These are phyloP conservation scores for Aschersonia sp. DNA, from an alignment of 2,329 filamentous ascomycete species.

Conservation along the genomic window DNA sequence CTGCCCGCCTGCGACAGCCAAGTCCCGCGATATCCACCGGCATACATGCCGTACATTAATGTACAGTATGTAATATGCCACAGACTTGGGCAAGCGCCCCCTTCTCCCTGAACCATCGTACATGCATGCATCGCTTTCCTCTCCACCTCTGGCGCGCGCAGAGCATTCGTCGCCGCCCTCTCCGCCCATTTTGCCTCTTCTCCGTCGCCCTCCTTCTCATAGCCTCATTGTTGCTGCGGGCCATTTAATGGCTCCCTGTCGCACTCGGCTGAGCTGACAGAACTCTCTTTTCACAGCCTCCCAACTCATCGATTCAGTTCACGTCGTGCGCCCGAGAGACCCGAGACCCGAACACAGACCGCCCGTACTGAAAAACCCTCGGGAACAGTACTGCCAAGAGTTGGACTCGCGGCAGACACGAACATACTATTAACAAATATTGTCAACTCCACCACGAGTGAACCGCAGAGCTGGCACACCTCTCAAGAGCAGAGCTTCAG, in stretches of 20 bases:
- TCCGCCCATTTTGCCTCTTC: neutral
- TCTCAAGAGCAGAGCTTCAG: constrained; percentile 5
- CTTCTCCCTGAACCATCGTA: neutral
- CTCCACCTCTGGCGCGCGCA: neutral
- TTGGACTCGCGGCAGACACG: constrained; percentile 1
- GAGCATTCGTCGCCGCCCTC: neutral
- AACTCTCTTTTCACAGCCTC: neutral
- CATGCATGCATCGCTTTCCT: neutral
- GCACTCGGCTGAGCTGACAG: neutral
- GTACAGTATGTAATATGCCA: neutral
- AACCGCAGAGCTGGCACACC: constrained; percentile 4
- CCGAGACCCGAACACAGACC: neutral
- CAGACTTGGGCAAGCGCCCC: neutral
- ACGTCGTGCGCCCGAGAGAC: neutral
- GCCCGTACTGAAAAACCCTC: neutral
- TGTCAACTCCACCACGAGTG: constrained; percentile 2
- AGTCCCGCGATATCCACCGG: too few species aligned
- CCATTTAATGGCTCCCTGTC: too few species aligned
- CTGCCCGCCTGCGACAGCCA: too few species aligned
- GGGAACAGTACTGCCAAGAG: neutral
- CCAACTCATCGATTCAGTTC: too few species aligned
- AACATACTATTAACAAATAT: constrained; percentile 2
- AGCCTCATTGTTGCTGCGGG: neutral
- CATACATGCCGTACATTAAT: neutral
- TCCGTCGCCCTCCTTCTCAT: neutral